Conservation (phyloP, 2,329 filamentous ascomycete species). For the Lecanosticta acicola region DNA sequence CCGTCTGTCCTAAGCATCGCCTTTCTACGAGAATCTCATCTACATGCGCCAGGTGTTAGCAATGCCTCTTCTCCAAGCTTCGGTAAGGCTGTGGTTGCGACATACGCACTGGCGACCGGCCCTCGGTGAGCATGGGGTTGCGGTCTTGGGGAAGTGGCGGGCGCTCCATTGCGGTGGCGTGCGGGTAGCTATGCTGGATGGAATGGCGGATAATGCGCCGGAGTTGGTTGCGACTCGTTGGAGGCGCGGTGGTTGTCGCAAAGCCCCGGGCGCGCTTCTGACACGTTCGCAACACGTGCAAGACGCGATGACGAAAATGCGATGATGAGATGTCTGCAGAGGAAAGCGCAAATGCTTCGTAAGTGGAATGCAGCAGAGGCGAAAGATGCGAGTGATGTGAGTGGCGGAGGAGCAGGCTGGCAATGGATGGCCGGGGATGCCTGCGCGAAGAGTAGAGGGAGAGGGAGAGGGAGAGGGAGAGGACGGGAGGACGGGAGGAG, state of each 20-base stretch:
- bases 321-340: conserved; percentile 1
- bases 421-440: background rate
- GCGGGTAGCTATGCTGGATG: background rate
- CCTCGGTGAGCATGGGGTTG: conserved; percentile 60
- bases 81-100: conserved; percentile 19
- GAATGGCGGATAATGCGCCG: background rate
- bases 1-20: conserved; percentile 86
- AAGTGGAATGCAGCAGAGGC: background rate
- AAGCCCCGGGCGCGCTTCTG: background rate
- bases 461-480: no score
- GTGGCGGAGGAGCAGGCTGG: background rate
- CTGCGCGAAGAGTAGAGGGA: no score
- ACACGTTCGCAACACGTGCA: background rate
- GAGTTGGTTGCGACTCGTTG: background rate
- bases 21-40: conserved; percentile 63
- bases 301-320: background rate
- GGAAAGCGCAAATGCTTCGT: background rate
- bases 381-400: background rate
- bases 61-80: conserved; percentile 1
- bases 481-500: no score
- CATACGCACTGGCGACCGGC: conserved; percentile 60
- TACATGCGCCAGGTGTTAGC: conserved; percentile 25
- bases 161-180: conserved; percentile 1
- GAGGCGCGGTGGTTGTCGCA: background rate
- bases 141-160: conserved; percentile 52